These are phyloP conservation scores for Neonectria magnoliae DNA, from an alignment of 2,329 filamentous ascomycete species.

Conservation along the genomic window DNA sequence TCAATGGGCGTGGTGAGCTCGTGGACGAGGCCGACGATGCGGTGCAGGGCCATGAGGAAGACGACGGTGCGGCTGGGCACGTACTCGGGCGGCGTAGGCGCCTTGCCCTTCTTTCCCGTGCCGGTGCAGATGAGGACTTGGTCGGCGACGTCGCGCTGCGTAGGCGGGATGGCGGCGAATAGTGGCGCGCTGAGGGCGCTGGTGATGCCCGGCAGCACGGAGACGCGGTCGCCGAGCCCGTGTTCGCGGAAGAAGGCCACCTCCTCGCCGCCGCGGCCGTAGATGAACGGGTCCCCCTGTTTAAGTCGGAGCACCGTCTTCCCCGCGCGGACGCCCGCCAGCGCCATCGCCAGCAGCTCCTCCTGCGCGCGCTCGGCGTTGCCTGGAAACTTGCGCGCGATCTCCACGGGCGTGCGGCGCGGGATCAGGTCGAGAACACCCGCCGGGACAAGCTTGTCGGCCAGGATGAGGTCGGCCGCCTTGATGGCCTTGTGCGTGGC, in stretches of 20 bases:
- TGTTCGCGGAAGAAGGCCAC: slow-evolving; percentile 81
- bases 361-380: slow-evolving; percentile 95
- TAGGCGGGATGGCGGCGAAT: slow-evolving; percentile 87
- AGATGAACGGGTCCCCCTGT: slow-evolving; percentile 96
- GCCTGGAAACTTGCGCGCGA: slow-evolving; percentile 96
- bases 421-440: slow-evolving; percentile 90
- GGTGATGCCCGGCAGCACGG: slow-evolving; percentile 90
- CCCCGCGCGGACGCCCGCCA: slow-evolving; percentile 72
- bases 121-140: slow-evolving; percentile 97
- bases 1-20: slow-evolving; percentile 68
- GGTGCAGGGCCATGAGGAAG: slow-evolving; percentile 94
- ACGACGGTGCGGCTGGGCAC: slow-evolving; percentile 83
- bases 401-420: slow-evolving; percentile 86
- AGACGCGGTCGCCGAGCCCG: slow-evolving; percentile 70
- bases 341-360: slow-evolving; percentile 83
- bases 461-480: slow-evolving; percentile 80
- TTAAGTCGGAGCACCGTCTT: slow-evolving; percentile 89
- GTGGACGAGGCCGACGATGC: slow-evolving; percentile 77
- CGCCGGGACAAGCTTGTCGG: slow-evolving; percentile 86
- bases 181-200: slow-evolving; percentile 87
- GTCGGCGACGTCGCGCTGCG: slow-evolving; percentile 89
- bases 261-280: slow-evolving; percentile 94
- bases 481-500: slow-evolving; percentile 82
- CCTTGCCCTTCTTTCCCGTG: slow-evolving; percentile 87
- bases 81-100: slow-evolving; percentile 84